Conservation (phyloP, 176 grass and related monocot species). For the Oryza glaberrima region DNA sequence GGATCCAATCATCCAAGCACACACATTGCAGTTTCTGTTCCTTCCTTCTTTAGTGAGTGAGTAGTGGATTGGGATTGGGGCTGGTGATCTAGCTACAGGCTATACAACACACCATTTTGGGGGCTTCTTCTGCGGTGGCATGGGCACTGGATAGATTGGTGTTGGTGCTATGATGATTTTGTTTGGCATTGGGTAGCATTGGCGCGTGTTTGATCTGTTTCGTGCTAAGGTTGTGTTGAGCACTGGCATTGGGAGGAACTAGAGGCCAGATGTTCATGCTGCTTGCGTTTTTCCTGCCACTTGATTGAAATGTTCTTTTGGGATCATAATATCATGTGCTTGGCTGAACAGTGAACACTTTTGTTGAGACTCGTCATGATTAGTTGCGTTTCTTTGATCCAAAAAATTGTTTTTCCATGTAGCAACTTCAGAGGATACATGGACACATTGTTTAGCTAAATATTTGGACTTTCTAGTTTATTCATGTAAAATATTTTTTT, state of each 20-base stretch:
- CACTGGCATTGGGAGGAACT: background rate
- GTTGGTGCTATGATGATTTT: background rate
- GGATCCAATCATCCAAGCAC: constrained; percentile 32
- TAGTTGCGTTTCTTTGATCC: background rate
- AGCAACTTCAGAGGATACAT: background rate
- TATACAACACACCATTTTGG: background rate
- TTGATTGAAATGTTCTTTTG: constrained; percentile 2
- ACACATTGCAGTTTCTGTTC: background rate
- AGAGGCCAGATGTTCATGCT: background rate
- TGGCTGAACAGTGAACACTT: background rate
- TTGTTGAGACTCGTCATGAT: background rate
- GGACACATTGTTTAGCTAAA: background rate
- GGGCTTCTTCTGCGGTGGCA: background rate
- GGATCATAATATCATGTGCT: background rate
- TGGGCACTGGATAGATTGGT: background rate
- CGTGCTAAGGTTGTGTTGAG: background rate
- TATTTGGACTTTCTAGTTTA: background rate
- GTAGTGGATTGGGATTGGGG: background rate
- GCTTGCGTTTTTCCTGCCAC: background rate
- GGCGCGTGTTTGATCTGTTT: constrained; percentile 6
- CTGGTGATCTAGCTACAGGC: background rate
- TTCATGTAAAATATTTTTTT: background rate
- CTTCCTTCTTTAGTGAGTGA: background rate
- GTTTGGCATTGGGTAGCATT: background rate
- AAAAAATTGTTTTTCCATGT: background rate